Evolutionary conservation across 345 rosid species (phyloP).

Genomic region (Arabis hirsuta): DNA sequence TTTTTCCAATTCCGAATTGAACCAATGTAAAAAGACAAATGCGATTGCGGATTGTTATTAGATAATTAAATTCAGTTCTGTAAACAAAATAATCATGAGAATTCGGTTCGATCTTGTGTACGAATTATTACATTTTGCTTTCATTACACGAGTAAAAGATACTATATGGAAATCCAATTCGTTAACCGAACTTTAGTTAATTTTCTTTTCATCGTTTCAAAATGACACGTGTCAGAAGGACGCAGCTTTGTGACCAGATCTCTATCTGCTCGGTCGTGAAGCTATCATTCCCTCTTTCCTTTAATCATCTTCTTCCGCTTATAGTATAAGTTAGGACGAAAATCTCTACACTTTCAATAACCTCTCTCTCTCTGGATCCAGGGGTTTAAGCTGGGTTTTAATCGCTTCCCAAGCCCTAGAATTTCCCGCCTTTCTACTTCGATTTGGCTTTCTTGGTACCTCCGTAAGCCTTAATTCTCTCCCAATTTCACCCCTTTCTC

Average conservation of each 20-base stretch:
- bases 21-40: no score
- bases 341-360: constrained; percentile 14
- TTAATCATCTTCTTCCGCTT: constrained; percentile 35
- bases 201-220: no score
- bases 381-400: constrained; percentile 43
- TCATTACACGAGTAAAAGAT: no score
- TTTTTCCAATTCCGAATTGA: no score
- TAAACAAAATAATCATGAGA: no score
- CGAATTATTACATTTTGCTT: no score
- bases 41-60: no score
- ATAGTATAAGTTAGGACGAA: constrained; percentile 21
- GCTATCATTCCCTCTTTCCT: constrained; percentile 36
- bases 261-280: constrained; percentile 40
- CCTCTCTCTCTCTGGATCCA: constrained; percentile 36
- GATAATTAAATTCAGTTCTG: no score
- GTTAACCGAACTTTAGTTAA: no score
- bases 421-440: constrained; percentile 38
- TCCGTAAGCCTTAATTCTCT: not conserved
- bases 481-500: constrained; percentile 16
- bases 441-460: constrained; percentile 19
- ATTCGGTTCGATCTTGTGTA: no score
- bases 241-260: constrained; percentile 20
- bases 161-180: no score
- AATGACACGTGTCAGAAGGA: constrained; percentile 34
- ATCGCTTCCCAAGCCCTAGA: constrained; percentile 6